phyloP scores from a whole-genome alignment of 495 filamentous ascomycete genomes.

The Trichocladium antarcticum region DNA sequence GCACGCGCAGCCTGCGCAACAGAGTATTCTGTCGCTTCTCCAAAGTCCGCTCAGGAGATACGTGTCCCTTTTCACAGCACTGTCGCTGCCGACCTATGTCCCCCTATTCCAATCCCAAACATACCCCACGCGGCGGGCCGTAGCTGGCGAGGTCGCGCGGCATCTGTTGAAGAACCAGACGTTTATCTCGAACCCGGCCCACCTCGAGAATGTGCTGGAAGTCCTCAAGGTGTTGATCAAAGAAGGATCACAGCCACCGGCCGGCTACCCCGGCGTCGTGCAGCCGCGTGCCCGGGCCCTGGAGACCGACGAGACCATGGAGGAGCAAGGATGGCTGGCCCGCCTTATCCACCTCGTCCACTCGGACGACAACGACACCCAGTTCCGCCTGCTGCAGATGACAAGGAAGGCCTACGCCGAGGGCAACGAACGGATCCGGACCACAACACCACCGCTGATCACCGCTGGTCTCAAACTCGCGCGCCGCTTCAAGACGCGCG shows the following conservation, averaged over 20 bases:
- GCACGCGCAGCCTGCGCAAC: conserved; percentile 75
- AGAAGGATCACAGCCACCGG: conserved; percentile 76
- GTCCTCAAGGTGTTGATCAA: conserved; percentile 82
- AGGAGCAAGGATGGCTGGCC: conserved; percentile 94
- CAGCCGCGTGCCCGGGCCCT: conserved; percentile 50
- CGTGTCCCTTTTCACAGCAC: conserved; percentile 81
- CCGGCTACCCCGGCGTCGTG: conserved; percentile 71
- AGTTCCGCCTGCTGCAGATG: conserved; percentile 87
- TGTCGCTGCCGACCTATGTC: conserved; percentile 82
- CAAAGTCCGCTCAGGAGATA: conserved; percentile 83
- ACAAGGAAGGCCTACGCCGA: conserved; percentile 80
- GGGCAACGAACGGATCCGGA: conserved; percentile 89
- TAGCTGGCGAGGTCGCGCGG: conserved; percentile 76
- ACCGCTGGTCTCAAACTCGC: conserved; percentile 86
- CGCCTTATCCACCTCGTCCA: conserved; percentile 81
- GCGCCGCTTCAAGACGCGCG: conserved; percentile 75
- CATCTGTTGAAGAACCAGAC: conserved; percentile 72
- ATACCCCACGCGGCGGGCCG: conserved; percentile 79
- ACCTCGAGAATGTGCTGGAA: conserved; percentile 82
- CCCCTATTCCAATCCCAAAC: conserved; percentile 85
- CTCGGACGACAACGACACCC: conserved; percentile 76
- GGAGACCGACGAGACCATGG: conserved; percentile 87
- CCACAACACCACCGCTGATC: conserved; percentile 84
- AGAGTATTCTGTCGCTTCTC: conserved; percentile 77
- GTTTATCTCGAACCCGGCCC: conserved; percentile 56